These are phyloP conservation scores for Acrocalymma vagum DNA, from an alignment of 2,329 filamentous ascomycete genomes.

Conservation along the genomic window DNA sequence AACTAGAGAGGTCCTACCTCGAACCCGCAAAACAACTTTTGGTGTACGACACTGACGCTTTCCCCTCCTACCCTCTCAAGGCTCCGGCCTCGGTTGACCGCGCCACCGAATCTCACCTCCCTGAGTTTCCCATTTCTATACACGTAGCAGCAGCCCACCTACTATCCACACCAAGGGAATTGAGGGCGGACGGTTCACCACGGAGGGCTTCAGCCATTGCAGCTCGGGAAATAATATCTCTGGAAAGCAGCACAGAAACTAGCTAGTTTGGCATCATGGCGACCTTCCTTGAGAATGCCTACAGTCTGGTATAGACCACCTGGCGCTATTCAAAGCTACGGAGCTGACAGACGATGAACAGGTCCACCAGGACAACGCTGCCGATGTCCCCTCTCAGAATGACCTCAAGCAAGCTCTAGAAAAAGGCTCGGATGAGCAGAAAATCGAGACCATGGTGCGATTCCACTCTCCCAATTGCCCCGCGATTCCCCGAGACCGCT, in stretches of 20 bases:
- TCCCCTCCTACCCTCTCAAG: slow-evolving; percentile 10
- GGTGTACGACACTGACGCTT: slow-evolving; percentile 25
- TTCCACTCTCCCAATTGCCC: slow-evolving; percentile 27
- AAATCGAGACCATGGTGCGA: slow-evolving; percentile 76
- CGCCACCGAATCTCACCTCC: slow-evolving; percentile 16
- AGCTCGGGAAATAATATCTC: slow-evolving; percentile 15
- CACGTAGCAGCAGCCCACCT: slow-evolving; percentile 50
- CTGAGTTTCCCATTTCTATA: slow-evolving; percentile 28
- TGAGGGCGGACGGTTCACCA: slow-evolving; percentile 41
- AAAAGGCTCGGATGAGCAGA: slow-evolving; percentile 91
- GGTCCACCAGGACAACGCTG: slow-evolving; percentile 94
- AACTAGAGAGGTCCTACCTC: slow-evolving; percentile 31
- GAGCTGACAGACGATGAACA: slow-evolving; percentile 40
- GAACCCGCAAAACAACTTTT: slow-evolving; percentile 23
- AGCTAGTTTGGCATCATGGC: slow-evolving; percentile 72
- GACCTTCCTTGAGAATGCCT: slow-evolving; percentile 91
- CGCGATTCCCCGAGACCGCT: slow-evolving; percentile 60
- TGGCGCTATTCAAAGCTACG: slow-evolving; percentile 35
- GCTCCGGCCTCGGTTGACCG: slow-evolving; percentile 21
- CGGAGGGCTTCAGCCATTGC: slow-evolving; percentile 35
- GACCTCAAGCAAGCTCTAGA: slow-evolving; percentile 93
- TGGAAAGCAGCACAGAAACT: slow-evolving; percentile 8
- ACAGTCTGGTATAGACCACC: slow-evolving; percentile 73
- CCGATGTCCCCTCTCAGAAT: slow-evolving; percentile 87
- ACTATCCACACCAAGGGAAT: slow-evolving; percentile 35